Evolutionary conservation across 73 alveolate species (phyloP).

Genomic region (Paramecium octaurelia): DNA sequence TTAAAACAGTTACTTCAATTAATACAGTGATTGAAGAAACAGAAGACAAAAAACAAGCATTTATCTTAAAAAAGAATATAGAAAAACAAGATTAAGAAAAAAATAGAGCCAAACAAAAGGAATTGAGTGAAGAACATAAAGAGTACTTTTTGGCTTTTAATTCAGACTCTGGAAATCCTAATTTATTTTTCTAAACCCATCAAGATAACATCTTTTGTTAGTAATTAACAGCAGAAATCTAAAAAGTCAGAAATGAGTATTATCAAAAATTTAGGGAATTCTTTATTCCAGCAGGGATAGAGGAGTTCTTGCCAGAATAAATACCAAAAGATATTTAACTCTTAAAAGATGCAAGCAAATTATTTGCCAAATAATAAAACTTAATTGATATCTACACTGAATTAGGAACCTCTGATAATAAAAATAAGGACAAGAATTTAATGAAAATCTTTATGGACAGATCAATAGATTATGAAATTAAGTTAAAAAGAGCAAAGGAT

Average conservation of each 20-base stretch:
- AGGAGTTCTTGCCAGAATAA: not conserved
- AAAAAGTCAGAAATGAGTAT: not conserved
- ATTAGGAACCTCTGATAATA: not conserved
- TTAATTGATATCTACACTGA: not conserved
- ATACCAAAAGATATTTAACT: not conserved
- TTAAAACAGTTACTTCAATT: not conserved
- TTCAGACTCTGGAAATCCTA: not conserved
- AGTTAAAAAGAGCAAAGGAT: not conserved
- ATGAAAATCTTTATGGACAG: not conserved
- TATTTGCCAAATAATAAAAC: not conserved
- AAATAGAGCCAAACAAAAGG: not conserved
- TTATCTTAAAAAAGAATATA: not conserved
- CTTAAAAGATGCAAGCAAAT: not conserved
- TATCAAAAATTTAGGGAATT: not conserved
- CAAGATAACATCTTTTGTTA: not conserved
- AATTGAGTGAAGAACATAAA: not conserved
- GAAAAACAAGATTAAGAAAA: not conserved
- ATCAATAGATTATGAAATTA: not conserved
- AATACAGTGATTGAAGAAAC: conserved; percentile 17
- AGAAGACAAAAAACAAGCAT: conserved; percentile 24
- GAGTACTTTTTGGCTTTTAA: not conserved
- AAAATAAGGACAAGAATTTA: not conserved
- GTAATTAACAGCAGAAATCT: not conserved
- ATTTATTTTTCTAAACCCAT: not conserved
- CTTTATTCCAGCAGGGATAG: not conserved